phyloP scores from a whole-genome alignment of 495 filamentous ascomycete species.

The Collariella sp. region DNA sequence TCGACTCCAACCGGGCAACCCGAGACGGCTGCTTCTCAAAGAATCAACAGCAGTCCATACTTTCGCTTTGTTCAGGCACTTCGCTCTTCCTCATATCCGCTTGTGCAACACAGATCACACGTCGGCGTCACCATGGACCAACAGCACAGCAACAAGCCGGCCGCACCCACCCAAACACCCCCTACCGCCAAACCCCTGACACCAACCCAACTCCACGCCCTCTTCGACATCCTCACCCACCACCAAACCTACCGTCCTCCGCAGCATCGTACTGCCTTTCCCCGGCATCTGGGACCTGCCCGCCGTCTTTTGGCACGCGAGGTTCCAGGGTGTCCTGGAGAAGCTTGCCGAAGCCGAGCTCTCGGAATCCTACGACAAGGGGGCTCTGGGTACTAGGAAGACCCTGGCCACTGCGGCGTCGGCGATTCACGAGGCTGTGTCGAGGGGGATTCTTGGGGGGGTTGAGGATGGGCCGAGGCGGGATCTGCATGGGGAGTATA shows the following conservation, averaged over 20 bases:
- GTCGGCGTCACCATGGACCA: background rate
- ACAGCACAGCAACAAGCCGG: background rate
- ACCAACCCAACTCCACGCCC: slow-evolving; percentile 46
- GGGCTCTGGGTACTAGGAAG: slow-evolving; percentile 52
- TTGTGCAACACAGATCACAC: too few relatives aligned
- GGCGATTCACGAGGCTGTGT: slow-evolving; percentile 50
- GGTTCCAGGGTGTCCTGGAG: slow-evolving; percentile 38
- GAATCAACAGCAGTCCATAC: too few relatives aligned
- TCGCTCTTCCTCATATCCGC: too few relatives aligned
- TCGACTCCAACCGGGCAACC: too few relatives aligned
- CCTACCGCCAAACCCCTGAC: slow-evolving; percentile 25
- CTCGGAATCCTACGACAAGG: slow-evolving; percentile 64
- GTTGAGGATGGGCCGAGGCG: slow-evolving; percentile 28
- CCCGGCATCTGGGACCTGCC: slow-evolving; percentile 51
- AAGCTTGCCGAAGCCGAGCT: slow-evolving; percentile 50
- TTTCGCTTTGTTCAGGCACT: too few relatives aligned
- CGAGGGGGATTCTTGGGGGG: slow-evolving; percentile 48
- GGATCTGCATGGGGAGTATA: slow-evolving; percentile 38
- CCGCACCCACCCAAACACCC: background rate
- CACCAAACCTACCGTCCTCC: slow-evolving; percentile 52
- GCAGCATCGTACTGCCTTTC: slow-evolving; percentile 45
- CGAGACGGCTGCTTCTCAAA: too few relatives aligned
- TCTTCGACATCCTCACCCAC: slow-evolving; percentile 61
- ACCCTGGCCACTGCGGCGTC: slow-evolving; percentile 56
- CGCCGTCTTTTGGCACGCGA: slow-evolving; percentile 48